Conservation (phyloP, 2,329 filamentous ascomycete genomes). For the Aureobasidium subglaciale region DNA sequence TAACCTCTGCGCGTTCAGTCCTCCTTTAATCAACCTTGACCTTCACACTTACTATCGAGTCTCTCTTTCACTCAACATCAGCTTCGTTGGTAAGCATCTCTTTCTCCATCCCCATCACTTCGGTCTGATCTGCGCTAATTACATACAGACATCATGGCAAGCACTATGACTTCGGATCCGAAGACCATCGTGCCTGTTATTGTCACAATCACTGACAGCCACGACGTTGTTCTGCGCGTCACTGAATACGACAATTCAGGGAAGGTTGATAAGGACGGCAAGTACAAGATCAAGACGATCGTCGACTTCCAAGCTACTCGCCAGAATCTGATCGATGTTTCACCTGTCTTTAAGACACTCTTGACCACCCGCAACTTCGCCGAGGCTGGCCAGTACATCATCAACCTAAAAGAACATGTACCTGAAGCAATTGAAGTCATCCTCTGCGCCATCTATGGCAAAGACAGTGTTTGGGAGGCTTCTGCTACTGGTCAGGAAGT, state of each 20-base stretch:
- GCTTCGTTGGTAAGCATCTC: too few species aligned
- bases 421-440: not conserved
- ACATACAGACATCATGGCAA: too few species aligned
- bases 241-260: constrained; percentile 12
- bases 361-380: not conserved
- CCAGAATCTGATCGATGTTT: not conserved
- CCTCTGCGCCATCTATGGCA: not conserved
- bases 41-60: too few species aligned
- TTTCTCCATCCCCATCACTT: too few species aligned
- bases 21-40: too few species aligned
- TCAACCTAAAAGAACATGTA: not conserved
- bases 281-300: constrained; percentile 11
- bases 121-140: too few species aligned
- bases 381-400: constrained; percentile 3
- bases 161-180: too few species aligned
- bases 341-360: constrained; percentile 13
- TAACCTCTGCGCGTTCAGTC: too few species aligned
- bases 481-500: not conserved
- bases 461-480: not conserved
- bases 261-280: not conserved
- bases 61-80: too few species aligned
- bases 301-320: constrained; percentile 19
- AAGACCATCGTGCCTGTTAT: too few species aligned
- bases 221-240: constrained; percentile 18
- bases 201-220: constrained; percentile 15